A percentile compares a stretch with the other conserved stretches of the same genome.
Conservation (phyloP, 306 rosid genomes). For the Quercus bicolor region DNA sequence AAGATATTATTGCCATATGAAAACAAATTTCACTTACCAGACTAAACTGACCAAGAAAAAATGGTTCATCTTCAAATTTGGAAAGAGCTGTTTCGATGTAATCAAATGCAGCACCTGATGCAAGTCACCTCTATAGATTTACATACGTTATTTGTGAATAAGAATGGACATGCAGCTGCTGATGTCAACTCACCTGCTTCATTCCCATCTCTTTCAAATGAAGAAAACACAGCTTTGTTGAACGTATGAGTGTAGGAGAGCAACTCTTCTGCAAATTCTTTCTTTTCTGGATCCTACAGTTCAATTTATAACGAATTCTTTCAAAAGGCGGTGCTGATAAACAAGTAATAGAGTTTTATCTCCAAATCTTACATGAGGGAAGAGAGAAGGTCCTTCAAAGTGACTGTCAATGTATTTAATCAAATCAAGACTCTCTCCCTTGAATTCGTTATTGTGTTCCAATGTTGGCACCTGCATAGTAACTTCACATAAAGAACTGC, state of each 20-base stretch:
- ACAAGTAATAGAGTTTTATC: not conserved
- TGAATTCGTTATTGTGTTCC: constrained; percentile 58
- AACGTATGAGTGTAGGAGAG: constrained; percentile 52
- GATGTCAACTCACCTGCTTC: constrained; percentile 49
- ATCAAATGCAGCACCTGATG: constrained; percentile 58
- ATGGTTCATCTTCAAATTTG: constrained; percentile 70
- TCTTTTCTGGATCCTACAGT: constrained; percentile 49
- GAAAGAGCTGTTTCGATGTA: constrained; percentile 65
- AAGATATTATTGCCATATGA: not conserved
- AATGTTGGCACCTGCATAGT: constrained; percentile 46
- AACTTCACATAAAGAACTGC: not conserved
- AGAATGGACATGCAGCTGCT: constrained; percentile 15
- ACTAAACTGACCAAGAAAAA: constrained; percentile 82
- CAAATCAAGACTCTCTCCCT: constrained; percentile 70
- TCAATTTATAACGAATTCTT: not conserved
- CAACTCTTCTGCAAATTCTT: constrained; percentile 71
- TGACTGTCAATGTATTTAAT: constrained; percentile 53
- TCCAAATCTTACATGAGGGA: constrained; percentile 52
- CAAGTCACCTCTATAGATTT: constrained; percentile 1
- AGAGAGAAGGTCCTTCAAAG: constrained; percentile 65
- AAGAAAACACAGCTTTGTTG: constrained; percentile 41
- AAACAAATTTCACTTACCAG: constrained; percentile 36
- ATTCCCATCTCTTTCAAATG: constrained; percentile 52
- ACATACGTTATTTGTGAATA: not conserved
- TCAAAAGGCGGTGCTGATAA: not conserved